Conservation (phyloP, 1,284 basidiomycete species). For the Rhodotorula sp. region DNA sequence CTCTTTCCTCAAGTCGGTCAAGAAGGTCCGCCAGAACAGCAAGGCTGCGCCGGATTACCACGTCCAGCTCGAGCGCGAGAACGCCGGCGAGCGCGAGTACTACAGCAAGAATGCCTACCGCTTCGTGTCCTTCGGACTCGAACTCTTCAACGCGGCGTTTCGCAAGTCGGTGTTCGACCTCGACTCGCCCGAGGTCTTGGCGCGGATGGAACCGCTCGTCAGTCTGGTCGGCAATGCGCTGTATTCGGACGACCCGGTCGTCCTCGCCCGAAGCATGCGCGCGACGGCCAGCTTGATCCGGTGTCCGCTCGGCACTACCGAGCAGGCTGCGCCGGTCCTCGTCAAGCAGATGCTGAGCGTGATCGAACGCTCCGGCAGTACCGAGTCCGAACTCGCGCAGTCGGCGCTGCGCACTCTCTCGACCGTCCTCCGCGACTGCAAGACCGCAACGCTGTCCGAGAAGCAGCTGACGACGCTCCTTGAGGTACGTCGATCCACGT, state of each 20-base stretch:
- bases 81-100: constrained; percentile 61
- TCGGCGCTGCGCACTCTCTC: constrained; percentile 83
- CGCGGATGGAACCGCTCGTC: constrained; percentile 82
- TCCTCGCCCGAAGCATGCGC: constrained; percentile 77
- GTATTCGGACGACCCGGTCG: constrained; percentile 76
- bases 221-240: constrained; percentile 86
- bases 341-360: constrained; percentile 82
- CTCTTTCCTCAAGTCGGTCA: constrained; percentile 57
- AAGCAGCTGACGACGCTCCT: constrained; percentile 79
- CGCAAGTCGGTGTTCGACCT: constrained; percentile 84
- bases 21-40: constrained; percentile 41
- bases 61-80: constrained; percentile 72
- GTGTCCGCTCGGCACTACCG: constrained; percentile 75
- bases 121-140: constrained; percentile 89
- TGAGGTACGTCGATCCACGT: constrained; percentile 1
- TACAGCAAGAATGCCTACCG: constrained; percentile 80
- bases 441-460: constrained; percentile 76
- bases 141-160: constrained; percentile 84
- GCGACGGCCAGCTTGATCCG: constrained; percentile 77
- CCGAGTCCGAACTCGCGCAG: constrained; percentile 87
- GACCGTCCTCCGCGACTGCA: constrained; percentile 78
- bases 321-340: constrained; percentile 76
- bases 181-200: constrained; percentile 63
- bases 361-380: constrained; percentile 77
- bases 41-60: constrained; percentile 59